Conservation (phyloP, 139 green algal species). For the Deuterostichococcus epilithicus region DNA sequence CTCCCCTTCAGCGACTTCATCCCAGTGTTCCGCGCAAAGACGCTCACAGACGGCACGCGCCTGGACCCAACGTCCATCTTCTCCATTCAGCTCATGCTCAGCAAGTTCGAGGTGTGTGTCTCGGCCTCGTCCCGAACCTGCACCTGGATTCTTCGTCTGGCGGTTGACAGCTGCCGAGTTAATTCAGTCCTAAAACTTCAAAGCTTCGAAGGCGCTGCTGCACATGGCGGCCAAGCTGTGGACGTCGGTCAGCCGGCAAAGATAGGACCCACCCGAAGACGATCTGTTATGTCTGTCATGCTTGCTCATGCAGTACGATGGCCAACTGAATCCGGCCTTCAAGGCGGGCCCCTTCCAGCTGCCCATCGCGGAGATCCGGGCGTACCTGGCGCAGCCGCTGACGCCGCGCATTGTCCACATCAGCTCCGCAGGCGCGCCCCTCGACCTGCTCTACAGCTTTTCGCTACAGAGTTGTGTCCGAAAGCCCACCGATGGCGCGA, state of each 20-base stretch:
- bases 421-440: slow-evolving; percentile 24
- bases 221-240: no score
- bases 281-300: no score
- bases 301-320: slow-evolving; percentile 1
- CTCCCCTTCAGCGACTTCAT: slow-evolving; percentile 81
- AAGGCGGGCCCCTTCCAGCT: slow-evolving; percentile 70
- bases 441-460: no score
- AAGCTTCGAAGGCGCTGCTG: no score
- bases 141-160: no score
- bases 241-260: no score
- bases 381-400: slow-evolving; percentile 10
- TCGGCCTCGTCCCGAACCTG: no score
- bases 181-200: no score
- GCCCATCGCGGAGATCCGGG: slow-evolving; percentile 57
- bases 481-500: no score
- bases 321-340: slow-evolving; percentile 85
- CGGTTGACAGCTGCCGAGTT: no score
- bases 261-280: no score
- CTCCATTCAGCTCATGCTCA: slow-evolving; percentile 35
- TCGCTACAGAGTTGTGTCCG: no score
- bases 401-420: slow-evolving; percentile 60
- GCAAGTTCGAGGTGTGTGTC: background rate
- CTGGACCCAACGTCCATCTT: slow-evolving; percentile 58
- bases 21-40: slow-evolving; percentile 78
- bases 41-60: slow-evolving; percentile 26